Percentiles rank a stretch among this genome's conserved stretches.
Evolutionary conservation across 257 asterid genomes (phyloP).

Genomic region (Mitragyna speciosa): DNA sequence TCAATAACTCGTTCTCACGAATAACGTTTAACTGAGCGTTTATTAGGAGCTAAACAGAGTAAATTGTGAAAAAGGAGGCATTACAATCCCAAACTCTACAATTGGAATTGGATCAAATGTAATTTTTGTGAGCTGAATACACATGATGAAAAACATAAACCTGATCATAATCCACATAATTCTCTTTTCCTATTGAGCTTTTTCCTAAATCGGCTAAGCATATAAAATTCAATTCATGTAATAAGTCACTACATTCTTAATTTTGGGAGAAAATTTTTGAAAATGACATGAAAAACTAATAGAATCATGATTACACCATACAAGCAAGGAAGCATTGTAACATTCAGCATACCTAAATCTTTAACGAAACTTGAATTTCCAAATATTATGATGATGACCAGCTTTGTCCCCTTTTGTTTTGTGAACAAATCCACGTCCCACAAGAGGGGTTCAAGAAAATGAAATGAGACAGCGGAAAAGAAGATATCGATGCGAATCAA

Average conservation of each 20-base stretch:
- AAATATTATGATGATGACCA: not conserved
- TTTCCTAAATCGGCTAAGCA: not conserved
- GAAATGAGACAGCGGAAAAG: not conserved
- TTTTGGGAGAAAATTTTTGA: not conserved
- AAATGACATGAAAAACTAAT: not conserved
- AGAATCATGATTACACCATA: not conserved
- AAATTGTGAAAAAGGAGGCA: not conserved
- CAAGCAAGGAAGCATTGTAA: not conserved
- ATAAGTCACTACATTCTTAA: not conserved
- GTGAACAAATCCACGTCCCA: slow-evolving; percentile 13
- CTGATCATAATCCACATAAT: slow-evolving; percentile 1
- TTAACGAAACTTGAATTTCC: too few species aligned
- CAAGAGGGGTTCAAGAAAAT: not conserved
- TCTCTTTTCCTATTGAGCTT: not conserved
- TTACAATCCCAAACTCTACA: not conserved
- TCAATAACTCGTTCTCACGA: not conserved
- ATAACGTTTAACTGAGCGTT: not conserved
- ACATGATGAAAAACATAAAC: not conserved
- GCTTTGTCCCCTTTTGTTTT: slow-evolving; percentile 6
- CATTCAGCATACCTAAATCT: slow-evolving; percentile 9
- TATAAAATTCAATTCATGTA: not conserved
- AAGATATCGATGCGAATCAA: slow-evolving; percentile 17
- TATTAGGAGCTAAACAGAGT: not conserved
- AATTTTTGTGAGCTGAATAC: not conserved
- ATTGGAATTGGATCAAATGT: not conserved